Conservation (phyloP, 2,329 filamentous ascomycete genomes). For the Kalaharituber pfeilii region DNA sequence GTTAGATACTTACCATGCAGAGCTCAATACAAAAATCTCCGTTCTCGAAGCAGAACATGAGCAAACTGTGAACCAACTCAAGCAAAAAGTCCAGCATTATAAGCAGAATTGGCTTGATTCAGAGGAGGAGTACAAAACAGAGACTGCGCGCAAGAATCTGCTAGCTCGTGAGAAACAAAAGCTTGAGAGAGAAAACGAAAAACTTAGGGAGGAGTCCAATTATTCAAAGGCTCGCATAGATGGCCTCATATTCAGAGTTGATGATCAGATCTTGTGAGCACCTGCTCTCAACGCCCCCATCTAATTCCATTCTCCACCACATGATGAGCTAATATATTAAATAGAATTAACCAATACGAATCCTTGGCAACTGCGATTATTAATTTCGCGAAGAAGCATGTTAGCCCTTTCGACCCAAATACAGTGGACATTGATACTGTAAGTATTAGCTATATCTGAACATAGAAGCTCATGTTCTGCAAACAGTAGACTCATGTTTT, state of each 20-base stretch:
- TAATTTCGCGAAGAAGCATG: background rate
- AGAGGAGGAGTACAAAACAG: background rate
- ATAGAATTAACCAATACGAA: background rate
- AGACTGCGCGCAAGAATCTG: background rate
- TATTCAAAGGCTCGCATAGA: background rate
- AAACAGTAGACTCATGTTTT: background rate
- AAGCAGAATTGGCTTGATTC: background rate
- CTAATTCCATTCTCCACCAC: background rate
- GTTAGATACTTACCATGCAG: background rate
- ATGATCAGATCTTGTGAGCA: background rate
- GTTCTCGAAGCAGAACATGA: background rate
- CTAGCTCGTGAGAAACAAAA: background rate
- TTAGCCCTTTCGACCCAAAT: background rate
- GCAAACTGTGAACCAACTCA: background rate
- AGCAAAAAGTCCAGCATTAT: background rate
- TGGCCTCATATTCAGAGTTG: background rate
- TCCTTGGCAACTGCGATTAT: background rate
- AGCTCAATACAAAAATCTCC: background rate
- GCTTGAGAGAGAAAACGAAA: background rate
- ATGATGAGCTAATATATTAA: background rate
- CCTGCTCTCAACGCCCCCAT: background rate
- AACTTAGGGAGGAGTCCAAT: background rate
- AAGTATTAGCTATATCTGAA: background rate
- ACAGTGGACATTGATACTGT: background rate
- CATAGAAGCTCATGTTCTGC: background rate